phyloP scores from a whole-genome alignment of 306 rosid genomes.

The Medicago lupulina region DNA sequence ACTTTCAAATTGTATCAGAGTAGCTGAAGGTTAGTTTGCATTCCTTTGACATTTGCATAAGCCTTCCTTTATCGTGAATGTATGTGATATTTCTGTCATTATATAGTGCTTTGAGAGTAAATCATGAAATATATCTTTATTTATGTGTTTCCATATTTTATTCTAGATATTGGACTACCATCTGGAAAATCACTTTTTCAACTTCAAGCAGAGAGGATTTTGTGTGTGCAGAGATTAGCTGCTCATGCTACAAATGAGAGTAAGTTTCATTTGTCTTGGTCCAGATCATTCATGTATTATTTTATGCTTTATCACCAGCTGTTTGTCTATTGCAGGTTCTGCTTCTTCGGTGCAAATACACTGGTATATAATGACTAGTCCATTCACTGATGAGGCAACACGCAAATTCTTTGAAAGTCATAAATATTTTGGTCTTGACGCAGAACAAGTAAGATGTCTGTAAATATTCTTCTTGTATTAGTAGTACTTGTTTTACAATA shows the following conservation, averaged over 20 bases:
- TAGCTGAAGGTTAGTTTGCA: constrained; percentile 25
- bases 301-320: constrained; percentile 30
- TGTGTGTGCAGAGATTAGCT: constrained; percentile 86
- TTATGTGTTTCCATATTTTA: constrained; percentile 24
- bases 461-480: not conserved
- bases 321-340: constrained; percentile 57
- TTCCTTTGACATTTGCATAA: constrained; percentile 25
- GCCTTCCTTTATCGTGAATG: constrained; percentile 28
- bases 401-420: constrained; percentile 87
- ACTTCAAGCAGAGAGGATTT: constrained; percentile 98
- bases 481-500: constrained; percentile 16
- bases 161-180: constrained; percentile 95
- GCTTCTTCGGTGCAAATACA: constrained; percentile 70
- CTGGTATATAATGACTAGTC: constrained; percentile 99
- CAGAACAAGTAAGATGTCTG: constrained; percentile 74
- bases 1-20: constrained; percentile 14
- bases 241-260: constrained; percentile 78
- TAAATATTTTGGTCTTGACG: constrained; percentile 84
- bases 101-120: constrained; percentile 24
- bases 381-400: constrained; percentile 92
- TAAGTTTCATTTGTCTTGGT: constrained; percentile 45
- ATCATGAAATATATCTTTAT: constrained; percentile 1
- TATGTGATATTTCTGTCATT: constrained; percentile 21
- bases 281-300: constrained; percentile 34
- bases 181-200: constrained; percentile 97